Conservation (phyloP, 139 green algal species). For the Desmodesmus armatus region DNA sequence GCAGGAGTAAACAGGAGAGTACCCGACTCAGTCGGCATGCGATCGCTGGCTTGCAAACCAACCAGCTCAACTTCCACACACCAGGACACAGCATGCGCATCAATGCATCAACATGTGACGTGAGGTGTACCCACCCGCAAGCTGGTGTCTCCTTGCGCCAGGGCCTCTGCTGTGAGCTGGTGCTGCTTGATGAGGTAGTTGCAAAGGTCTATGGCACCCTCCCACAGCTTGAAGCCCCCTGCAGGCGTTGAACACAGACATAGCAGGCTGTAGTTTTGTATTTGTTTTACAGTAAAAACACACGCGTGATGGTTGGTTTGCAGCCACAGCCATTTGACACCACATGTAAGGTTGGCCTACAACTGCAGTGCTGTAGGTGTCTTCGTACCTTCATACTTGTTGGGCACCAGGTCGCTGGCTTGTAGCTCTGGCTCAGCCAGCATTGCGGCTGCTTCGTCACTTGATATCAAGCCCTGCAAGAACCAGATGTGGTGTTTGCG, state of each 20-base stretch:
- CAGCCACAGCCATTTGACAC: too few relatives aligned
- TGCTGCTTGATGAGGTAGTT: slow-evolving; percentile 64
- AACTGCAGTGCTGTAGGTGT: background rate
- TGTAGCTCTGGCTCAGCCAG: slow-evolving; percentile 50
- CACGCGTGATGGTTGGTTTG: background rate
- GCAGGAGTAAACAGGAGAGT: too few relatives aligned
- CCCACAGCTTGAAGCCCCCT: slow-evolving; percentile 96
- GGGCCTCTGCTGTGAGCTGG: slow-evolving; percentile 24
- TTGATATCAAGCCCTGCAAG: slow-evolving; percentile 52
- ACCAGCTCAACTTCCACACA: background rate
- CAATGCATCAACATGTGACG: background rate
- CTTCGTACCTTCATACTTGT: slow-evolving; percentile 71
- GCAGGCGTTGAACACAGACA: background rate
- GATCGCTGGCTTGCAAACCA: background rate
- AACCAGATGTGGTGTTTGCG: too few relatives aligned
- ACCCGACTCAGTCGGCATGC: too few relatives aligned
- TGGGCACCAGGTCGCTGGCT: slow-evolving; percentile 67
- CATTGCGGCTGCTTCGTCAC: slow-evolving; percentile 54
- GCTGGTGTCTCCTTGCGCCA: background rate
- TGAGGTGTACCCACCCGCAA: slow-evolving; percentile 24
- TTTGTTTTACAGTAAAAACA: too few relatives aligned
- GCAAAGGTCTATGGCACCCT: slow-evolving; percentile 86
- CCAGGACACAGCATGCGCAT: background rate
- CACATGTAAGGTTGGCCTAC: too few relatives aligned
- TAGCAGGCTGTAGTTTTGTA: too few relatives aligned